These are phyloP conservation scores for Kitagawia praeruptora DNA, from an alignment of 129 eudicot genomes.

Conservation along the genomic window DNA sequence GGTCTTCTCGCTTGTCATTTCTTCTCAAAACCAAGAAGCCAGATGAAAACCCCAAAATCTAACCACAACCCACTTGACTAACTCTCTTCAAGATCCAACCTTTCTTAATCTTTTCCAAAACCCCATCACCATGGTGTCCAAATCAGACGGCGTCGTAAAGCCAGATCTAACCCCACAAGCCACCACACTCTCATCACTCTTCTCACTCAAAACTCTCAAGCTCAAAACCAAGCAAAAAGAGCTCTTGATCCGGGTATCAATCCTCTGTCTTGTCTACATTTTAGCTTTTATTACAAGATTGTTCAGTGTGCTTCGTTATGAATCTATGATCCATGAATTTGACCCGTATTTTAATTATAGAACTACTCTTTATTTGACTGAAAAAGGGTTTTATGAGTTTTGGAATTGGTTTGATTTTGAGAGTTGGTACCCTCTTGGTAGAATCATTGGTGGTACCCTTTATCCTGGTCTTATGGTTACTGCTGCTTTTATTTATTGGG, in stretches of 20 bases:
- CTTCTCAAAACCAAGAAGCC: neutral
- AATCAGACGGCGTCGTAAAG: slow-evolving; percentile 22
- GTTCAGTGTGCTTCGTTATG: slow-evolving; percentile 81
- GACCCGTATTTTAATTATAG: slow-evolving; percentile 93
- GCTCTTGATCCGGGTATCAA: slow-evolving; percentile 62
- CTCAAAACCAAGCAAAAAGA: slow-evolving; percentile 93
- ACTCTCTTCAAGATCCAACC: slow-evolving; percentile 1
- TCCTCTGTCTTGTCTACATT: slow-evolving; percentile 65
- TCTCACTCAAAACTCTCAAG: slow-evolving; percentile 44
- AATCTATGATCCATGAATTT: slow-evolving; percentile 91
- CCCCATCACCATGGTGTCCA: slow-evolving; percentile 28
- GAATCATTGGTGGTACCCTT: slow-evolving; percentile 84
- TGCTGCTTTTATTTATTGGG: slow-evolving; percentile 78
- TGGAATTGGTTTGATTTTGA: slow-evolving; percentile 99
- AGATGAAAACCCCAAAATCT: slow-evolving; percentile 9
- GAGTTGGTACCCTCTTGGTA: slow-evolving; percentile 91
- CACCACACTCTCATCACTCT: slow-evolving; percentile 12
- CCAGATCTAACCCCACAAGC: slow-evolving; percentile 13
- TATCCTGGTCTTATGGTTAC: slow-evolving; percentile 97
- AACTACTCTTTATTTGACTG: slow-evolving; percentile 63
- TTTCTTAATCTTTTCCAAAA: neutral
- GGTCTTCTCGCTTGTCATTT: neutral
- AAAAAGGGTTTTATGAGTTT: slow-evolving; percentile 83
- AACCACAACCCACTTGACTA: neutral
- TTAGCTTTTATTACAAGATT: slow-evolving; percentile 79